Conservation (phyloP, 305 asterid genomes). For the Euphrasia arctica region DNA sequence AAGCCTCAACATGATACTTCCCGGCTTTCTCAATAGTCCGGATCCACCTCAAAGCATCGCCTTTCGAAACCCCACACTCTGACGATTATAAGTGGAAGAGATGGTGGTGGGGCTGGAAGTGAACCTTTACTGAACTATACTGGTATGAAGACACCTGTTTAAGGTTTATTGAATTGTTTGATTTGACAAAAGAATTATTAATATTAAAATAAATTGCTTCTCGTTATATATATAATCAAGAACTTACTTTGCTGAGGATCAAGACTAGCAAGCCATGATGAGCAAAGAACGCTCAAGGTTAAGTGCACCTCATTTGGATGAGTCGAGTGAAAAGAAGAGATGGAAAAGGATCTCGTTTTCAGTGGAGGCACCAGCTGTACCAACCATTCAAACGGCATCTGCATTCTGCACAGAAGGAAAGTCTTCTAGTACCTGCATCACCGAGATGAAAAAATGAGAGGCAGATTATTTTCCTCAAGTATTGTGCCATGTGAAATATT, state of each 20-base stretch:
- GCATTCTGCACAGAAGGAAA: constrained; percentile 67
- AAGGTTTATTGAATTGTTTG: constrained; percentile 18
- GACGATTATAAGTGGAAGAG: constrained; percentile 76
- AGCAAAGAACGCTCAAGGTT: constrained; percentile 84
- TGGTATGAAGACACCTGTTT: constrained; percentile 63
- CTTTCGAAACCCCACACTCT: constrained; percentile 65
- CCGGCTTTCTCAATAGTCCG: constrained; percentile 70
- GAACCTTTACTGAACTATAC: constrained; percentile 83
- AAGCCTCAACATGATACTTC: constrained; percentile 86
- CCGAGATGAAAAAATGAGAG: constrained; percentile 17
- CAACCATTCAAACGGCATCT: constrained; percentile 93
- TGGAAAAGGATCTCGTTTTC: constrained; percentile 81
- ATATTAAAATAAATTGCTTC: too few species aligned
- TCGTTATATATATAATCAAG: not conserved
- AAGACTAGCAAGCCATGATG: constrained; percentile 86
- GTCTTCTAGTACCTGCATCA: constrained; percentile 73
- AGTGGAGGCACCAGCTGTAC: constrained; percentile 86
- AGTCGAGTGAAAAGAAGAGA: constrained; percentile 68
- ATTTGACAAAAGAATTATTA: too few species aligned
- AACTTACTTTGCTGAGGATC: constrained; percentile 63
- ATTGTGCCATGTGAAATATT: not conserved
- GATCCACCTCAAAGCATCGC: constrained; percentile 65
- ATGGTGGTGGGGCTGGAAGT: constrained; percentile 73
- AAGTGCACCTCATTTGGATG: constrained; percentile 89
- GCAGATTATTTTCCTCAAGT: not conserved